Conservation (phyloP, 345 rosid genomes). For the Laguncularia racemosa region DNA sequence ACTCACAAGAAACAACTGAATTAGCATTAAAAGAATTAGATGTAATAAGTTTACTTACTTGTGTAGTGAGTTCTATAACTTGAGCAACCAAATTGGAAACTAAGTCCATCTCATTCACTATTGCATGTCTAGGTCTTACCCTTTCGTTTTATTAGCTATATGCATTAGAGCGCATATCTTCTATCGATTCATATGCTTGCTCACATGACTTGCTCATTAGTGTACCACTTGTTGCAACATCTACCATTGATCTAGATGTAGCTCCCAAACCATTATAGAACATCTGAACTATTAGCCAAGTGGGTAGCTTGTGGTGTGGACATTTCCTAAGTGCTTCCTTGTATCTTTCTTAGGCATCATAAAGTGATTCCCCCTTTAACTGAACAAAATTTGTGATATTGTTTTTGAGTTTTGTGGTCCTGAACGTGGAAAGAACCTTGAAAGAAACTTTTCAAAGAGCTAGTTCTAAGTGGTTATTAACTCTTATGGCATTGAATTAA, state of each 20-base stretch:
- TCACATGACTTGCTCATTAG: neutral
- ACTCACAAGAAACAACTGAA: too few relatives aligned
- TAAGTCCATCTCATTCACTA: too few relatives aligned
- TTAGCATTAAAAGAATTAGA: too few relatives aligned
- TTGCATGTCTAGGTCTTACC: neutral
- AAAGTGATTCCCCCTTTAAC: neutral
- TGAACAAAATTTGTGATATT: neutral
- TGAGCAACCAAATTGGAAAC: too few relatives aligned
- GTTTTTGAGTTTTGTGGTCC: neutral
- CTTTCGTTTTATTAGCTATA: neutral
- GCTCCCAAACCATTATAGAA: too few relatives aligned
- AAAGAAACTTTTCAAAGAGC: neutral
- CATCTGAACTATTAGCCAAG: too few relatives aligned
- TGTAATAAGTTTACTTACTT: too few relatives aligned
- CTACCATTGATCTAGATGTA: too few relatives aligned
- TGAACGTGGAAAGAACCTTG: neutral
- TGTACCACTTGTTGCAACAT: neutral
- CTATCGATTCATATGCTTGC: neutral
- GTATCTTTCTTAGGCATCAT: neutral
- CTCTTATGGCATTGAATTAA: too few relatives aligned
- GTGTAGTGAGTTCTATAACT: too few relatives aligned
- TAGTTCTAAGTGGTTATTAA: too few relatives aligned
- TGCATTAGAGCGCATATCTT: neutral
- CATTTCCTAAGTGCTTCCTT: neutral
- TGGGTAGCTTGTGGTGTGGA: too few relatives aligned